Evolutionary conservation across 225 moss, liverwort and hornwort species (phyloP).

Genomic region (Thuidium tamariscinum): DNA sequence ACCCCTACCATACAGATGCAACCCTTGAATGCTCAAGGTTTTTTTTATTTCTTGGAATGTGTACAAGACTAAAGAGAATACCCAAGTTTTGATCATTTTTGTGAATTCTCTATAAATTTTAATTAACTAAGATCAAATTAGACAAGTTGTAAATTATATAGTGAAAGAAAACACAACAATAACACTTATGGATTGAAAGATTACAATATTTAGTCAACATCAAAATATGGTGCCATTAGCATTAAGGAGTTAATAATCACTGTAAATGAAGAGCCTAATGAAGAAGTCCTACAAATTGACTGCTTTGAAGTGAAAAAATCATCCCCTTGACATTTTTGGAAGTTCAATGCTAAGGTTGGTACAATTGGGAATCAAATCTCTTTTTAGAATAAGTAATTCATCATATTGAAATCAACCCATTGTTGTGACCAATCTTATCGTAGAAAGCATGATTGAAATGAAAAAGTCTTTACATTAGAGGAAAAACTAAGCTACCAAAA

Average conservation of each 20-base stretch:
- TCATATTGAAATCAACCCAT: not conserved
- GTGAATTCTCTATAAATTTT: fast-evolving
- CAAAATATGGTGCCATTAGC: too few species aligned
- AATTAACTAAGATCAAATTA: fast-evolving
- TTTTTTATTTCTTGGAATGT: not conserved
- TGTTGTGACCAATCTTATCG: fast-evolving
- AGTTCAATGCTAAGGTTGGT: too few species aligned
- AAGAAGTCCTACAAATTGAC: fast-evolving
- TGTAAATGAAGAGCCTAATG: not conserved
- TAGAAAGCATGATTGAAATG: not conserved
- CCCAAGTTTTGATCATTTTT: fast-evolving
- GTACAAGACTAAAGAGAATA: too few species aligned
- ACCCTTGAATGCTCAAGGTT: fast-evolving
- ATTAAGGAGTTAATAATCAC: too few species aligned
- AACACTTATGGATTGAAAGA: not conserved
- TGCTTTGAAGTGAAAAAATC: not conserved
- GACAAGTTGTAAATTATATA: not conserved
- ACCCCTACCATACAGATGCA: too few species aligned
- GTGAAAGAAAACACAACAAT: not conserved
- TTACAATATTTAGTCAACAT: not conserved
- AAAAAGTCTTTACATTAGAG: not conserved
- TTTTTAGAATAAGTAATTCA: not conserved
- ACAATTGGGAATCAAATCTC: too few species aligned
- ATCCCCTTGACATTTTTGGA: not conserved
- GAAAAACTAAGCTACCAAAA: too few species aligned